Base-by-base conservation (phyloP, 73 alveolate species). In the Loxodes magnus region DNA sequence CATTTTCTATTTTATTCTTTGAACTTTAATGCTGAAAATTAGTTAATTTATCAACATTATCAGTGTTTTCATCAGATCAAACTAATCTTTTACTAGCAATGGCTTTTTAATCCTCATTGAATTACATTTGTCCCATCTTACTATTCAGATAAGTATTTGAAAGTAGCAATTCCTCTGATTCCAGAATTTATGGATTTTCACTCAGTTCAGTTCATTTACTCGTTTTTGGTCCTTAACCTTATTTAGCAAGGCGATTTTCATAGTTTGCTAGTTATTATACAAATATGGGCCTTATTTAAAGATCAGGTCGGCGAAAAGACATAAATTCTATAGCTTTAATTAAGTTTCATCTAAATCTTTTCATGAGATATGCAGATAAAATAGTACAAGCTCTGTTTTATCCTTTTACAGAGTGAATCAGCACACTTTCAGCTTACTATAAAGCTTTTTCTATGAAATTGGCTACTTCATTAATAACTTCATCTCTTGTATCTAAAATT, bases 361-460 rank as follows among this genome's bases (percentile, higher is more conserved):
- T 78, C 97, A 92, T 88, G 50, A 92, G 44, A 67, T 88, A 92
- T 17, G 88, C 80, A 16, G 94, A 80, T 41, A 92, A 88, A 30
- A 84, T 96, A 34, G 88, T 65, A 42, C 95, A 87, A 20, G 94
- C 84, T 60, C 99, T 52, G 64, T 90, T 69, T 67, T 87, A 87
- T 2, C 99, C 99, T 66, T 96, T 64, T 22, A 90, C 94, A 37
- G 98, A 88, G 74, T 93, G 99, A 14, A 94, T 98, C 33, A 93
- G 73, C 16, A 89, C 77, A 52, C 97, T 89, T 71, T 93, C 99
- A 2, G 96, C 95, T 55, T 71, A 67, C 44, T 63, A 80, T 33
- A 77, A 64, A 41, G 97, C 78, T 65, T 85, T 97, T 58, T 92
- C 99, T 14, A 92, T 85, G 64, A 92, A 92, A 43, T 58, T 68